Evolutionary conservation across 2,329 filamentous ascomycete genomes (phyloP), one percentile per base, ranked within the genome.

Genomic region (Paramyrothecium sp.): DNA sequence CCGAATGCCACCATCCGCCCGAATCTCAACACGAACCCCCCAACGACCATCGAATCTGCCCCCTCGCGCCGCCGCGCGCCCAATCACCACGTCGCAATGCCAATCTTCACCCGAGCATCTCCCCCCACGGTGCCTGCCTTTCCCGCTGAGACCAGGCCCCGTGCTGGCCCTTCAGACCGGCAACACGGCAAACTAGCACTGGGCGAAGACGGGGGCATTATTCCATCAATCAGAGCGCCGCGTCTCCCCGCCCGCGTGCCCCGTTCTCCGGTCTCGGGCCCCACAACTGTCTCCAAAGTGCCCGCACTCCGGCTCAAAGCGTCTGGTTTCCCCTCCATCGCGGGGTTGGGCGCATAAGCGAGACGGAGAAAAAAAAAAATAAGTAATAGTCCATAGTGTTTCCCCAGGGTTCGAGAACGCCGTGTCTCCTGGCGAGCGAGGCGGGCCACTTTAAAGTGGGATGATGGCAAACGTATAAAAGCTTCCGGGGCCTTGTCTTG

Each of bases 181-280:
- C 26, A 30, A 44, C 38, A 44, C 38, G 38, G 38, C 38, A 44
- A 19, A 19, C 38, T 44, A 22, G 13, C 11, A 22, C 46, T 48
- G 11, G 19, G 46, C n/a, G 46, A 21, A 22, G 48, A 51, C 48
- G 48, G 48, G 26, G 7, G 3, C 48, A 22, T 17, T 26, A 17
- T 23, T 51, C 48, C 48, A 51, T 51, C 48, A 51, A 51, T 51
- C 48, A 51, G 20, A 22, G 48, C 48, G 10, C 16, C 48, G 48
- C 48, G 21, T 11, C 48, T 26, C 17, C n/a, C 19, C 22, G 19
- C 46, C 46, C 46, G 19, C 19, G 12, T 48, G 48, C 48, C 48
- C 47, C 20, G 12, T 19, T 21, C 47, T 13, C 19, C 22, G 20
- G 21, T 51, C 19, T 30, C 13, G 26, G 21, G 48, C 22, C 23